Evolutionary conservation across 73 alveolate species (phyloP).

Genomic region (Stentor coeruleus): DNA sequence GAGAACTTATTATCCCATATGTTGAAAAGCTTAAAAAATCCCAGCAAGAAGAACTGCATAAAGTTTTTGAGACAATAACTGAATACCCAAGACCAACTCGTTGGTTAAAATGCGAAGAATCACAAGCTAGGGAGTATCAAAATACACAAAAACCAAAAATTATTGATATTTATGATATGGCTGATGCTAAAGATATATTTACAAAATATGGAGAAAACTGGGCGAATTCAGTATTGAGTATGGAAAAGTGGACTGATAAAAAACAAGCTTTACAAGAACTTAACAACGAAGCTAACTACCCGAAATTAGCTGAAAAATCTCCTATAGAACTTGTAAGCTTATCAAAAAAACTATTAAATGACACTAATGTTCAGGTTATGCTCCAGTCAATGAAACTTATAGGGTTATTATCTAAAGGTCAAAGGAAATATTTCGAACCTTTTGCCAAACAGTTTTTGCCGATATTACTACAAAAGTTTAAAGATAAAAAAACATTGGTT

Average conservation of each 20-base stretch:
- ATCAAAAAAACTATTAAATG: slow-evolving; percentile 17
- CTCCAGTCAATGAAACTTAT: slow-evolving; percentile 6
- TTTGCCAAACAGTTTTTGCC: slow-evolving; percentile 14
- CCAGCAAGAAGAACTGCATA: slow-evolving; percentile 49
- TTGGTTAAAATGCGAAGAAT: too few species aligned
- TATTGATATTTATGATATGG: slow-evolving; percentile 57
- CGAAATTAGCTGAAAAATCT: slow-evolving; percentile 19
- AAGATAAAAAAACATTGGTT: not conserved
- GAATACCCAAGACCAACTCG: slow-evolving; percentile 35
- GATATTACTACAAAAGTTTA: not conserved
- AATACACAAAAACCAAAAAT: slow-evolving; percentile 41
- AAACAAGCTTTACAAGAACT: slow-evolving; percentile 15
- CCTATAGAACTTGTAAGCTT: not conserved
- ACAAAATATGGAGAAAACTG: slow-evolving; percentile 56
- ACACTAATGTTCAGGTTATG: not conserved
- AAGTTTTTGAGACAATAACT: slow-evolving; percentile 31
- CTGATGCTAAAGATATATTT: slow-evolving; percentile 62
- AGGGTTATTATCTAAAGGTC: slow-evolving; percentile 27
- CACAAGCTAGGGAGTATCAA: too few species aligned
- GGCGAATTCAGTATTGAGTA: slow-evolving; percentile 54
- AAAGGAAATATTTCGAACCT: not conserved
- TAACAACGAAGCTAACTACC: slow-evolving; percentile 1
- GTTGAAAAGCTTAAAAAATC: slow-evolving; percentile 50
- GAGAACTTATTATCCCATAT: slow-evolving; percentile 54
- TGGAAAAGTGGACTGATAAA: slow-evolving; percentile 63